Conservation (phyloP, 352 stramenopile genomes). For the Plasmopara halstedii region DNA sequence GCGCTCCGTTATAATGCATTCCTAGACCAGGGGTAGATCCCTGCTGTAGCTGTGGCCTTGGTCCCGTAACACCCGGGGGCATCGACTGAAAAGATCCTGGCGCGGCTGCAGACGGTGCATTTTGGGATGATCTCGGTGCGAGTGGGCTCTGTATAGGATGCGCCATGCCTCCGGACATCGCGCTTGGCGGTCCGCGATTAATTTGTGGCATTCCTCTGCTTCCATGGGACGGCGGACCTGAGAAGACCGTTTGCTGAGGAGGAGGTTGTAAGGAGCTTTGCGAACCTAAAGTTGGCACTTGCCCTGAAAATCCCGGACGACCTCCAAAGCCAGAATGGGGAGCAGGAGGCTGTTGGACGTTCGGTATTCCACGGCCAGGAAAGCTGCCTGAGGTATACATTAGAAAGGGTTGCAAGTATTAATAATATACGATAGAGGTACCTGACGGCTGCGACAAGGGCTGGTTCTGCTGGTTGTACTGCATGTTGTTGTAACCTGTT, state of each 20-base stretch:
- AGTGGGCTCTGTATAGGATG: conserved; percentile 14
- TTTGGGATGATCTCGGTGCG: conserved; percentile 11
- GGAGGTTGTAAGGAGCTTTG: conserved; percentile 12
- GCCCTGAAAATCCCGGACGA: conserved; percentile 14
- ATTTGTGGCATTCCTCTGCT: conserved; percentile 24
- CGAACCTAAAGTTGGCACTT: conserved; percentile 4
- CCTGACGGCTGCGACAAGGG: conserved; percentile 29
- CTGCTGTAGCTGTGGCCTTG: conserved; percentile 20
- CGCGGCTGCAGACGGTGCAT: conserved; percentile 3
- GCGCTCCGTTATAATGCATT: conserved; percentile 10
- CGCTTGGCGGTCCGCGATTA: conserved; percentile 23
- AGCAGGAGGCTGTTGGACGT: conserved; percentile 17
- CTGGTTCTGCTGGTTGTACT: conserved; percentile 23
- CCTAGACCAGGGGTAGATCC: conserved; percentile 13
- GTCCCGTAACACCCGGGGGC: conserved; percentile 7
- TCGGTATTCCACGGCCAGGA: conserved; percentile 12
- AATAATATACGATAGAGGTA: neutral
- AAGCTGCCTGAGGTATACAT: conserved; percentile 7
- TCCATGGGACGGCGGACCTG: conserved; percentile 29
- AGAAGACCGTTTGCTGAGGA: conserved; percentile 8
- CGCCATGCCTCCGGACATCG: conserved; percentile 5
- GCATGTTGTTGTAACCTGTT: conserved; percentile 15
- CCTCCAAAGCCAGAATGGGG: conserved; percentile 22
- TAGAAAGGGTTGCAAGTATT: neutral
- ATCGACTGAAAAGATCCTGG: conserved; percentile 16